Evolutionary conservation across 2,329 filamentous ascomycete species (phyloP).

Genomic region (Cadophora malorum): DNA sequence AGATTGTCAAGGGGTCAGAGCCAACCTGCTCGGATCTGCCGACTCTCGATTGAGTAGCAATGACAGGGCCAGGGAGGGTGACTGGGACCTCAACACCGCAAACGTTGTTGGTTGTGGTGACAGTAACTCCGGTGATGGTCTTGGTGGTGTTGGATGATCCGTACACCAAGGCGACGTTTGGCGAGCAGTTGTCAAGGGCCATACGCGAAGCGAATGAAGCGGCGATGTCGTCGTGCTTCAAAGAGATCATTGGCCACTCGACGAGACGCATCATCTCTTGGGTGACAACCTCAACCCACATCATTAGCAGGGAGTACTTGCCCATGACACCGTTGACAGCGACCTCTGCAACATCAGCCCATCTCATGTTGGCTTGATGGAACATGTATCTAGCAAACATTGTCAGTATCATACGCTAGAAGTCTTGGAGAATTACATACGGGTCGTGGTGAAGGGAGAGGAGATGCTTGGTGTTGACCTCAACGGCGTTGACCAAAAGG

Average conservation of each 20-base stretch:
- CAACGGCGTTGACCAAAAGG: slow-evolving; percentile 57
- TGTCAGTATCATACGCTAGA: not conserved
- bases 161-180: slow-evolving; percentile 33
- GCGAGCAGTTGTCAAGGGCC: slow-evolving; percentile 34
- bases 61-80: slow-evolving; percentile 46
- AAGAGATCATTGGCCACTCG: slow-evolving; percentile 59
- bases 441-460: slow-evolving; percentile 52
- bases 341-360: slow-evolving; percentile 37
- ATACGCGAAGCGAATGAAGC: slow-evolving; percentile 57
- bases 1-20: slow-evolving; percentile 57
- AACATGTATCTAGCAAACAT: slow-evolving; percentile 45
- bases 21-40: slow-evolving; percentile 54
- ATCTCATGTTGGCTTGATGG: slow-evolving; percentile 65
- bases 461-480: slow-evolving; percentile 60
- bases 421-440: not conserved
- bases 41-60: slow-evolving; percentile 28
- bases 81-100: slow-evolving; percentile 39
- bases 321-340: slow-evolving; percentile 26
- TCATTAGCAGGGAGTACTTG: slow-evolving; percentile 17
- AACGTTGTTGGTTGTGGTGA: slow-evolving; percentile 49
- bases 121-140: slow-evolving; percentile 38
- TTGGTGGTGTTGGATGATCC: slow-evolving; percentile 26
- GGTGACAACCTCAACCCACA: slow-evolving; percentile 20
- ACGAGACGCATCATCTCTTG: slow-evolving; percentile 27
- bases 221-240: slow-evolving; percentile 62